Conservation (phyloP, 495 filamentous ascomycete genomes). For the Podospora anserina region DNA sequence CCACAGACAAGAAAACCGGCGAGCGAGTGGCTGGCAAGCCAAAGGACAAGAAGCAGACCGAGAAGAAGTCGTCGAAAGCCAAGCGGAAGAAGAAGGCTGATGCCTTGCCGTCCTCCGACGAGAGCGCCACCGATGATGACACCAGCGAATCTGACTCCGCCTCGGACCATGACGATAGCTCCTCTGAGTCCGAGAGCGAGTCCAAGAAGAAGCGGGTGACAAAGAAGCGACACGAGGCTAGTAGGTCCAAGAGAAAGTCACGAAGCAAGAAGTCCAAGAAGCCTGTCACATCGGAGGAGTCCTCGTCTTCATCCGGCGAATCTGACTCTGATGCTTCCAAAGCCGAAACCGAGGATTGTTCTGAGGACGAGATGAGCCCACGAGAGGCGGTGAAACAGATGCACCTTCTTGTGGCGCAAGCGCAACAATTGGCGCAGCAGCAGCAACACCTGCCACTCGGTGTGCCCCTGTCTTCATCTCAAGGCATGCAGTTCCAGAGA, state of each 20-base stretch:
- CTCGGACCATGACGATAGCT: constrained; percentile 29
- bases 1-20: constrained; percentile 27
- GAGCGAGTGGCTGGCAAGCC: constrained; percentile 33
- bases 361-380: constrained; percentile 6
- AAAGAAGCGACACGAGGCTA: constrained; percentile 41
- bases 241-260: constrained; percentile 42
- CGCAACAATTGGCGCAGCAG: constrained; percentile 14
- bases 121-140: constrained; percentile 32
- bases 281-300: constrained; percentile 14
- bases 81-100: constrained; percentile 44
- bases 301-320: constrained; percentile 19
- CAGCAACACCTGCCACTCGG: neutral
- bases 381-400: constrained; percentile 30
- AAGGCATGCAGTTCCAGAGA: neutral
- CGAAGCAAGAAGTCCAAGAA: constrained; percentile 29
- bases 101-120: constrained; percentile 25
- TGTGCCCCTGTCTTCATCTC: neutral
- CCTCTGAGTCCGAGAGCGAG: constrained; percentile 29
- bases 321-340: constrained; percentile 28
- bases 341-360: constrained; percentile 4
- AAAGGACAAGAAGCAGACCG: constrained; percentile 37
- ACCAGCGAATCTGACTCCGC: constrained; percentile 31
- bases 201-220: constrained; percentile 41
- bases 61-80: constrained; percentile 36
- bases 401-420: constrained; percentile 25